Percentiles rank a stretch among this genome's conserved stretches.
These are phyloP conservation scores for Corymbia citriodora DNA, from an alignment of 441 rosid genomes.

Conservation along the genomic window DNA sequence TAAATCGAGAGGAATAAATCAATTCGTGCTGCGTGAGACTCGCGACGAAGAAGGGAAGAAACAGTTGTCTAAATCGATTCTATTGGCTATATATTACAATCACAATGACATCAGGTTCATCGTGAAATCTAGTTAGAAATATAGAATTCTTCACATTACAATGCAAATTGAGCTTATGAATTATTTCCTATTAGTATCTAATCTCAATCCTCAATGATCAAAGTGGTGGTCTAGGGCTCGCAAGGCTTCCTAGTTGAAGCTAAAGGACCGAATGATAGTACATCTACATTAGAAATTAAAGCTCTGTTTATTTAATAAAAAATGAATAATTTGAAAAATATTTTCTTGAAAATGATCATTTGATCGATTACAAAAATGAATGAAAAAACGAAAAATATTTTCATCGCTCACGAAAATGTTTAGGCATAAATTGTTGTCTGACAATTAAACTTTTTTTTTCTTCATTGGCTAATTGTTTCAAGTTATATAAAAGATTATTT, in stretches of 20 bases:
- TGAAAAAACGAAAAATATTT: neutral
- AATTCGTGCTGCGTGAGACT: neutral
- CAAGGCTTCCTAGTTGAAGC: neutral
- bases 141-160: neutral
- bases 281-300: neutral
- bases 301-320: fast-evolving
- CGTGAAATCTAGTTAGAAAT: neutral
- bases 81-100: too few species aligned
- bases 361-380: neutral
- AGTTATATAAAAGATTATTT: neutral
- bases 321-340: neutral
- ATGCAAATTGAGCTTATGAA: neutral
- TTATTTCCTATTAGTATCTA: neutral
- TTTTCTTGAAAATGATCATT: neutral
- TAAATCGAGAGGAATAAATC: neutral
- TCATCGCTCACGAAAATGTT: neutral
- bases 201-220: neutral
- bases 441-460: neutral
- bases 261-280: neutral
- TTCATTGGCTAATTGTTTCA: neutral
- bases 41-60: neutral
- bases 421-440: neutral
- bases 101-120: neutral
- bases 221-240: neutral
- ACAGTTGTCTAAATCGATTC: neutral